Base-by-base conservation (phyloP, 768 basidiomycete species). In the Amanita inopinata region DNA sequence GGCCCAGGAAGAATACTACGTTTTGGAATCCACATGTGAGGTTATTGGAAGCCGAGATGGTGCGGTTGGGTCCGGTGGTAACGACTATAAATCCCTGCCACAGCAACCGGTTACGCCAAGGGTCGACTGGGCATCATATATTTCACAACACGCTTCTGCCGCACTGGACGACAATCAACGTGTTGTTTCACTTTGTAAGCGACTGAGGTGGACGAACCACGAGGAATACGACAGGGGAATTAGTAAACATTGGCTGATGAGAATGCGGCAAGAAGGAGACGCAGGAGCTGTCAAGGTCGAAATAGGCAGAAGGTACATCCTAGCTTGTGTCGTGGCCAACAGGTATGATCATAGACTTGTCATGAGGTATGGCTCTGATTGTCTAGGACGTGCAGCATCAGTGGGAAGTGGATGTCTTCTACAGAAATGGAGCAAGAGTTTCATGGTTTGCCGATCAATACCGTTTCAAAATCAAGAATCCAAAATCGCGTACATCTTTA, bases 391-490 rank as follows among this genome's bases (percentile, higher is more conserved):
- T n/a, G 35, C 17, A 87, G 83, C 47, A 54, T 89, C 32, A 83
- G 83, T 37, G 86, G 86, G 2, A 58, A 57, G 8, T 83, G 77
- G 70, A 79, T 75, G 74, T 71, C 81, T 4, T 66, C 74, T 11
- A 67, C 60, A n/a, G 67, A 77, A 47, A 87, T 89, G 83, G 75
- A 71, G 4, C 77, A 82, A 49, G 79, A 83, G 22, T 80, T 78
- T 53, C 70, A 77, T 3, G 78, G 82, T 2, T 56, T 73, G 6
- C 51, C 67, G 14, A 20, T 50, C 3, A 46, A 47, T 36, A 27
- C 32, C 25, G 33, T 35, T 5, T 33, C 40, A 20, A 33, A 53
- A 12, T 56, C 50, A 22, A 28, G 43, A 23, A 55, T 51, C 33
- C 34, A 47, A 9, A 51, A 57, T 3, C 54, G 55, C 23, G 57